These are phyloP conservation scores for Aspergillus candidus DNA, from an alignment of 2,329 filamentous ascomycete genomes.

Conservation along the genomic window DNA sequence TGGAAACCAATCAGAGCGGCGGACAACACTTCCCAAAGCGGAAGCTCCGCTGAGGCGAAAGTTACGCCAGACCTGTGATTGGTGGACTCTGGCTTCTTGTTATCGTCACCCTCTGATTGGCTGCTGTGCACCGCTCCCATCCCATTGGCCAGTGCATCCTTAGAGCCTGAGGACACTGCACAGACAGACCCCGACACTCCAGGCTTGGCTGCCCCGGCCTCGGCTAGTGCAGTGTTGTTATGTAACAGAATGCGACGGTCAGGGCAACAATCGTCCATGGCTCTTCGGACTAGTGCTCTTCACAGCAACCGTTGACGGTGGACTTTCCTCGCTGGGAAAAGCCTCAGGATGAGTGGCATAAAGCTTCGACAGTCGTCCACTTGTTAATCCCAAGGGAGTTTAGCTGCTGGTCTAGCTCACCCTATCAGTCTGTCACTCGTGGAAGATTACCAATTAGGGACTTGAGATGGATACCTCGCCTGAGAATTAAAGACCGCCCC, in stretches of 20 bases:
- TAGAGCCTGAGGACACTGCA: slow-evolving; percentile 6
- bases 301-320: no score
- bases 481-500: no score
- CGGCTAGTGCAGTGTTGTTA: neutral
- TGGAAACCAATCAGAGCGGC: slow-evolving; percentile 14
- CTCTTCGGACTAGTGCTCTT: no score
- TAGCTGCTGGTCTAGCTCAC: no score
- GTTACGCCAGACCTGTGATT: slow-evolving; percentile 9
- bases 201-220: neutral
- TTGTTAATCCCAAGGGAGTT: no score
- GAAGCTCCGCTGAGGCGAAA: slow-evolving; percentile 7
- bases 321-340: no score
- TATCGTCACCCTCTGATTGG: slow-evolving; percentile 15
- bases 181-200: slow-evolving; percentile 15
- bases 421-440: no score
- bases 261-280: no score
- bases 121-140: neutral
- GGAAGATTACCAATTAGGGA: no score
- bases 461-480: no score
- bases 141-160: slow-evolving; percentile 11
- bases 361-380: no score
- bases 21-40: slow-evolving; percentile 10
- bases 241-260: neutral
- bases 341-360: no score
- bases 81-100: slow-evolving; percentile 10